A percentile compares a stretch with the other conserved stretches of the same genome.
Evolutionary conservation across 75 land plant genomes (phyloP).

Genomic region (Gnetum montanum): DNA sequence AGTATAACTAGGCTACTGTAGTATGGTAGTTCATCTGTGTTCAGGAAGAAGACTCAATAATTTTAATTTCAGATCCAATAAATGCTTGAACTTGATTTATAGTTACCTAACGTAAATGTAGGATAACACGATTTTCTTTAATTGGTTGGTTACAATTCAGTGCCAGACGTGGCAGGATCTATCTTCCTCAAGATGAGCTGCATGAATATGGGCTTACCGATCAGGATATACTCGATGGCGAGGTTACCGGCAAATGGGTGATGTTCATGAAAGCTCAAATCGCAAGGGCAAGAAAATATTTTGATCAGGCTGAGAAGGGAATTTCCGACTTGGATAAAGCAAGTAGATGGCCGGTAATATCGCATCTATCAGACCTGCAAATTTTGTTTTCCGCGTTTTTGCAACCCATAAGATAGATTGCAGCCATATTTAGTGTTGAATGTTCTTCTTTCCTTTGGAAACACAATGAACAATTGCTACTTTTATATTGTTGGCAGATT

Average conservation of each 20-base stretch:
- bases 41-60: too few species aligned
- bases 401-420: background rate
- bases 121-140: too few species aligned
- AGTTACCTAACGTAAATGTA: too few species aligned
- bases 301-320: conserved; percentile 81
- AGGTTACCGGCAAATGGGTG: conserved; percentile 85
- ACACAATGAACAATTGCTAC: background rate
- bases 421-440: too few species aligned
- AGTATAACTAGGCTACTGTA: too few species aligned
- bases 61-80: too few species aligned
- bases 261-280: conserved; percentile 83
- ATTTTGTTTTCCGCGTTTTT: background rate
- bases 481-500: too few species aligned
- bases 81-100: too few species aligned
- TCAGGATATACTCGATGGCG: conserved; percentile 73
- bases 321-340: conserved; percentile 61
- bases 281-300: conserved; percentile 74
- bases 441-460: background rate
- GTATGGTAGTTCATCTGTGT: too few species aligned
- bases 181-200: conserved; percentile 87
- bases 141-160: conserved; percentile 21
- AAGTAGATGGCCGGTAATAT: conserved; percentile 94
- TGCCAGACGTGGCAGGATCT: conserved; percentile 78
- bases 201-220: conserved; percentile 66
- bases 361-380: conserved; percentile 1